Base-by-base conservation (phyloP, 163 green algal species). In the Prototheca wickerhamii region DNA sequence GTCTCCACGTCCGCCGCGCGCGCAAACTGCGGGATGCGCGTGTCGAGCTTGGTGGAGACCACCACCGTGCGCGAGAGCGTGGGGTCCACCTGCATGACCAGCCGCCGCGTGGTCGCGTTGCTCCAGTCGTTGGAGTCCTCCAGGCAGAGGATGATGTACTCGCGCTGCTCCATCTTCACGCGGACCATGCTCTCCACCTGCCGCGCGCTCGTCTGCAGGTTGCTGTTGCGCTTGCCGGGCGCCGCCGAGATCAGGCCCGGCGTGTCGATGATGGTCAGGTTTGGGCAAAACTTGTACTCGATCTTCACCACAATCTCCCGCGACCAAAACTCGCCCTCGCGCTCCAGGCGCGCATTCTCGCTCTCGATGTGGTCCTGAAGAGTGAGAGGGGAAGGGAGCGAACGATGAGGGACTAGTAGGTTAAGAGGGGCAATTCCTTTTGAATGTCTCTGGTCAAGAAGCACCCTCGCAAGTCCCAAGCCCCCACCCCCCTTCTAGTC, bases 251-350 rank as follows among this genome's bases (percentile, higher is more conserved):
- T 97, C 25, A 98, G 79, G 44, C 91, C 87, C 21, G 91, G 91
- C 0, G 91, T 98, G 68, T 98, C 91, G 60, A 98, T 97, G 79
- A 98, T 97, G 51, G 89, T 96, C 20, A 98, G 79, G 79, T 98
- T 98, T 37, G 91, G 91, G 69, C 87, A 96, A 79, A 88, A 95
- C 72, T 93, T 96, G 82, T 94, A 95, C 67, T 96, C 84, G 55
- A 97, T 94, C 51, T 86, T 86, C 32, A 96, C 83, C 17, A 95
- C 83, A 66, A 97, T 95, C 69, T 96, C 91, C 64, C 93, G 93
- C 25, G 76, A 74, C 81, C 80, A 96, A 61, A 98, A 97, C 69
- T 91, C 80, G 35, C 82, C 71, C 75, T 96, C 90, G 0, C 77
- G 66, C 58, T 96, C 91, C 64, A 98, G 81, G 15, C 84, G 74